These are phyloP conservation scores for Laguncularia racemosa DNA, from an alignment of 345 rosid genomes.

Conservation along the genomic window DNA sequence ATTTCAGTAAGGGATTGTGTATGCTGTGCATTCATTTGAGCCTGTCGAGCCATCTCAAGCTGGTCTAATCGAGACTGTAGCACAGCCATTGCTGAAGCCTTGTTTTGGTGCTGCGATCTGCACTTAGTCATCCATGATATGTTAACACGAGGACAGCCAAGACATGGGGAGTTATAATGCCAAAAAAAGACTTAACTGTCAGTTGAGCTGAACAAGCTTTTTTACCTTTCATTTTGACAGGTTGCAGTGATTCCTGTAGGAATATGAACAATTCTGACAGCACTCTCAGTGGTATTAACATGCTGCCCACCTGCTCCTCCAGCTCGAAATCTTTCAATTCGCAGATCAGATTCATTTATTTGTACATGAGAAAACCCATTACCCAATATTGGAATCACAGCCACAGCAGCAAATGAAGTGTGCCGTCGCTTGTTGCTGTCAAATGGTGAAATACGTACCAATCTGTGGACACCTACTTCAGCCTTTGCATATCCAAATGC, in stretches of 20 bases:
- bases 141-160: no score
- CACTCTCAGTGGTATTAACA: conserved; percentile 92
- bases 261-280: conserved; percentile 84
- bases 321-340: conserved; percentile 80
- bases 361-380: conserved; percentile 70
- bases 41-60: conserved; percentile 85
- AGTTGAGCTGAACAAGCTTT: not conserved
- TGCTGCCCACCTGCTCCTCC: conserved; percentile 96
- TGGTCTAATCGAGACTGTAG: conserved; percentile 89
- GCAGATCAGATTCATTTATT: conserved; percentile 85
- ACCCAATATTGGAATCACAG: conserved; percentile 81
- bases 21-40: conserved; percentile 83
- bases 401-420: conserved; percentile 99
- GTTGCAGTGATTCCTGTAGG: conserved; percentile 91
- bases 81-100: conserved; percentile 94
- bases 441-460: conserved; percentile 92
- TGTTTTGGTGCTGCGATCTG: conserved; percentile 86
- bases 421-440: conserved; percentile 87
- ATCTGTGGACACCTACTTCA: conserved; percentile 94
- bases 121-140: not conserved
- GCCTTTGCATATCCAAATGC: conserved; percentile 97
- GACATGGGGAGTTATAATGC: not conserved
- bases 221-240: conserved; percentile 87
- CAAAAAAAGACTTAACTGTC: conserved; percentile 1
- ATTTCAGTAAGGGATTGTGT: conserved; percentile 86